These are phyloP conservation scores for Fraxinus ornus DNA, from an alignment of 305 asterid genomes.

Conservation along the genomic window DNA sequence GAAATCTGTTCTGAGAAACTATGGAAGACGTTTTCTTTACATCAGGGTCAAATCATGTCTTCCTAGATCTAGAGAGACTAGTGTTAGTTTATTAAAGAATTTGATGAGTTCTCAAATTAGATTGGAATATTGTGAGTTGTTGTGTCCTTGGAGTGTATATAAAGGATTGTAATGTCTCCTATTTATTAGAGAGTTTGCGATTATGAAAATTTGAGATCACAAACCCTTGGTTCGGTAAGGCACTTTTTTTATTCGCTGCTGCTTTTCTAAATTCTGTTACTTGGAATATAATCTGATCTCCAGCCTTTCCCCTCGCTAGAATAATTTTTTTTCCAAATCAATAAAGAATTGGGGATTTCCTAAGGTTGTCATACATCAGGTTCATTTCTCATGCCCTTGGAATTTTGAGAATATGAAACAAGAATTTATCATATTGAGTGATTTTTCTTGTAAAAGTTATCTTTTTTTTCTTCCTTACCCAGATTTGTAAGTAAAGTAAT, in stretches of 20 bases:
- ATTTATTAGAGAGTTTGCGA: background rate
- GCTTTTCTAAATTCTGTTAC: background rate
- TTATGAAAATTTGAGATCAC: background rate
- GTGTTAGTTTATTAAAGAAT: background rate
- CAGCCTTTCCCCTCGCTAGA: background rate
- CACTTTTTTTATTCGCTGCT: background rate
- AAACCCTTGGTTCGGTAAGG: background rate
- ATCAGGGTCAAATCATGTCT: background rate
- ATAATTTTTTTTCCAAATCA: background rate
- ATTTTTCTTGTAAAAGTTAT: background rate
- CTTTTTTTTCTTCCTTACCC: background rate
- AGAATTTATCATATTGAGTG: background rate
- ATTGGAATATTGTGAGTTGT: background rate
- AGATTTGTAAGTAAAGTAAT: background rate
- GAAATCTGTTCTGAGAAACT: background rate
- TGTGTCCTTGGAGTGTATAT: background rate
- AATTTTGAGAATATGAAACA: background rate
- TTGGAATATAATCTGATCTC: background rate
- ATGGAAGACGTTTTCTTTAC: background rate
- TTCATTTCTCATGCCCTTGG: background rate
- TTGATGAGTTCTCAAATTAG: background rate
- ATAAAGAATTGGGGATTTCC: background rate
- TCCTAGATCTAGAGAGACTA: background rate
- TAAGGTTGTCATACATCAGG: background rate
- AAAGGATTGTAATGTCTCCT: background rate